Percentiles rank a stretch among this genome's conserved stretches.
These are phyloP conservation scores for Fraxinus xanthoxyloides DNA, from an alignment of 305 asterid species.

Conservation along the genomic window DNA sequence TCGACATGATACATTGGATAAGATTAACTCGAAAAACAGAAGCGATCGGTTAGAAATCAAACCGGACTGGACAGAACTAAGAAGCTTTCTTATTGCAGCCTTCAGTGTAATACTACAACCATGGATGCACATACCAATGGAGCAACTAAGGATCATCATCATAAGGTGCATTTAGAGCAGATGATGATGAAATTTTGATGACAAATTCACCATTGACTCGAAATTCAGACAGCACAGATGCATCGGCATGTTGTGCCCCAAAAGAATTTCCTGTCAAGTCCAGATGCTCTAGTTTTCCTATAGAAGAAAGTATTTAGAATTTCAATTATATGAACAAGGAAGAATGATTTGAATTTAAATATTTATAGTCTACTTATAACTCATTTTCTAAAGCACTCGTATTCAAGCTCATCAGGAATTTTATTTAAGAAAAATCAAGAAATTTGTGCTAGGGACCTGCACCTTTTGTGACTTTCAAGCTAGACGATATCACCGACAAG, in stretches of 20 bases:
- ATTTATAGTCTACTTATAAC: background rate
- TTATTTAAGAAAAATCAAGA: background rate
- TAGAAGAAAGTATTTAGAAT: slow-evolving; percentile 12
- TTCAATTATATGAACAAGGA: background rate
- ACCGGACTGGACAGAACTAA: background rate
- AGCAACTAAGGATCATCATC: slow-evolving; percentile 58
- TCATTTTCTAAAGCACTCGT: background rate
- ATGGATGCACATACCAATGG: slow-evolving; percentile 13
- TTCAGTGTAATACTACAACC: background rate
- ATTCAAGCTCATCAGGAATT: background rate
- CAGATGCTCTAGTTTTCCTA: slow-evolving; percentile 73
- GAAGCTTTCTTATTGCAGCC: too few species aligned
- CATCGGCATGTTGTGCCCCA: slow-evolving; percentile 35
- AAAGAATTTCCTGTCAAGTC: slow-evolving; percentile 67
- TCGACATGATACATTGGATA: background rate
- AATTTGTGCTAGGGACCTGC: slow-evolving; percentile 11
- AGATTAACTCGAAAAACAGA: background rate
- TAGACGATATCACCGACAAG: slow-evolving; percentile 45
- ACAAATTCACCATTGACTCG: slow-evolving; percentile 39
- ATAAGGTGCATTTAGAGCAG: slow-evolving; percentile 43
- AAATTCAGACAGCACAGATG: slow-evolving; percentile 45
- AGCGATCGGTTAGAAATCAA: background rate
- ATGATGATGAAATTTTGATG: slow-evolving; percentile 34
- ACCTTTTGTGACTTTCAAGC: slow-evolving; percentile 67
- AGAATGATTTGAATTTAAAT: background rate